A percentile compares a stretch with the other conserved stretches of the same genome.
Conservation (phyloP, 257 asterid species). For the Salvia rosmarinus region DNA sequence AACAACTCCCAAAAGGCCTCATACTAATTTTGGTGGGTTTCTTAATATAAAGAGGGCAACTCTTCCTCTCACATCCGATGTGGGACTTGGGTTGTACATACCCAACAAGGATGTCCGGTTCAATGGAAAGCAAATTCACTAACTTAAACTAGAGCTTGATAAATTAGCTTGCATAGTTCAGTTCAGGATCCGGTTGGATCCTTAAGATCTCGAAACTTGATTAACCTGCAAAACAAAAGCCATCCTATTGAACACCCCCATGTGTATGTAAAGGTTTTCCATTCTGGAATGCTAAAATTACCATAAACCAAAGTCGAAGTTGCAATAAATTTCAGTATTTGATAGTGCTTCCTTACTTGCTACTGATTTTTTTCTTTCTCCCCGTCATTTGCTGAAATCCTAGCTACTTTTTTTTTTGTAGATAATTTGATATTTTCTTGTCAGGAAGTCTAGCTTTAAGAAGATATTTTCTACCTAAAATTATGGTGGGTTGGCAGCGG, state of each 20-base stretch:
- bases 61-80: too few species aligned
- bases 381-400: not conserved
- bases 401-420: not conserved
- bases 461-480: not conserved
- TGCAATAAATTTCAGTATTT: not conserved
- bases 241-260: not conserved
- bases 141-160: not conserved
- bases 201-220: not conserved
- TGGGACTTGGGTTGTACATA: too few species aligned
- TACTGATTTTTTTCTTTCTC: not conserved
- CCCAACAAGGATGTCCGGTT: not conserved
- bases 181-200: not conserved
- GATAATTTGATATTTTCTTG: not conserved
- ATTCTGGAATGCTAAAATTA: not conserved
- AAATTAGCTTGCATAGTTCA: not conserved
- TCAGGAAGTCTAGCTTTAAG: not conserved
- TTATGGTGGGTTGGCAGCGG: constrained; percentile 16
- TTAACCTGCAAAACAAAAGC: not conserved
- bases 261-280: too few species aligned
- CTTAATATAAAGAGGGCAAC: too few species aligned
- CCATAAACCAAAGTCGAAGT: not conserved
- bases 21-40: too few species aligned
- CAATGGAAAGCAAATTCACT: not conserved
- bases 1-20: too few species aligned
- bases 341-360: not conserved